Conservation (phyloP, 1,139 yeast genomes). For the Yamadazyma friedrichii region DNA sequence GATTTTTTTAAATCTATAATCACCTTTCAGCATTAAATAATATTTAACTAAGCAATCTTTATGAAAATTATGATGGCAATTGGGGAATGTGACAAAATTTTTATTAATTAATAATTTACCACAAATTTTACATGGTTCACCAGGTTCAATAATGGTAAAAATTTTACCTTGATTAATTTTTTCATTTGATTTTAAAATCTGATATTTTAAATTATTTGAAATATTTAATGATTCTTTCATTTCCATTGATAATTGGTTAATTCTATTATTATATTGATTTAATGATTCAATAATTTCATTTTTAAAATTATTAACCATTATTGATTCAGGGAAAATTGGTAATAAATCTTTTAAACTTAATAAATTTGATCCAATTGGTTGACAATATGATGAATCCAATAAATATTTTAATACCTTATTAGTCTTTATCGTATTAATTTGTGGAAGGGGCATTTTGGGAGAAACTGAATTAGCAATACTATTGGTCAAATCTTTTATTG, state of each 20-base stretch:
- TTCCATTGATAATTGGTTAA: conserved; percentile 63
- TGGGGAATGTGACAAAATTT: conserved; percentile 78
- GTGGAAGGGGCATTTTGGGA: neutral
- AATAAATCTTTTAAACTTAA: conserved; percentile 77
- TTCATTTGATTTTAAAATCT: conserved; percentile 51
- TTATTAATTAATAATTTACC: conserved; percentile 64
- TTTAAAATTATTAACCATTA: conserved; percentile 78
- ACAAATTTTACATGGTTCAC: conserved; percentile 79
- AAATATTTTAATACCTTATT: conserved; percentile 27
- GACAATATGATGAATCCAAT: conserved; percentile 23
- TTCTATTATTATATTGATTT: conserved; percentile 66
- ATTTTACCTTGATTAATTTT: conserved; percentile 39
- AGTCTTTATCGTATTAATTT: conserved; percentile 5
- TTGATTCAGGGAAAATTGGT: conserved; percentile 81
- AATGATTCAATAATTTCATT: conserved; percentile 79
- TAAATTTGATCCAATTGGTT: conserved; percentile 19
- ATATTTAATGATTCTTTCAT: conserved; percentile 74
- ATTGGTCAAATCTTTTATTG: conserved; percentile 5
- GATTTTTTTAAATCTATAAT: conserved; percentile 64
- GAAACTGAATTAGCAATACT: conserved; percentile 6
- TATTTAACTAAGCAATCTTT: conserved; percentile 75
- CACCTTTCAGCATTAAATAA: conserved; percentile 58
- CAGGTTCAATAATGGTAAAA: conserved; percentile 64
- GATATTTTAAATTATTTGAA: conserved; percentile 59
- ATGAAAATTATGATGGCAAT: conserved; percentile 86